A percentile compares a stretch with the other conserved stretches of the same genome.
Conservation (phyloP, 1,139 yeast species). For the Yamadazyma conglobata region DNA sequence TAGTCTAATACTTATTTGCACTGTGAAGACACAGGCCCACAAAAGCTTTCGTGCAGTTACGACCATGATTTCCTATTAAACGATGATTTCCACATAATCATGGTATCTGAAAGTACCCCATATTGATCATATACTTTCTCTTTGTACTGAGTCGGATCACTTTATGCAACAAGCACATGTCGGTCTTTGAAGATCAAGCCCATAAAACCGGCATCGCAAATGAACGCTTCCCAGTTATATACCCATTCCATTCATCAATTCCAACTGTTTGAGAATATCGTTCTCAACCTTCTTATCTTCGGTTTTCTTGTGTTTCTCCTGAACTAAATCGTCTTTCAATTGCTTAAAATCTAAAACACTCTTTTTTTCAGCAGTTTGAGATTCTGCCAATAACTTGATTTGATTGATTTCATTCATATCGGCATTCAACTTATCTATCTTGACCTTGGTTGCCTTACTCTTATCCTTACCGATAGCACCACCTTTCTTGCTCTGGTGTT, state of each 20-base stretch:
- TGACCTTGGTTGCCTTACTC: constrained; percentile 34
- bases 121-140: too few relatives aligned
- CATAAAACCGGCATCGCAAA: too few relatives aligned
- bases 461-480: constrained; percentile 16
- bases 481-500: constrained; percentile 10
- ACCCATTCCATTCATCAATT: constrained; percentile 51
- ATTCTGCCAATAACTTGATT: constrained; percentile 22
- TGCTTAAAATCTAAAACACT: constrained; percentile 31
- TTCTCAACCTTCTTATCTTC: constrained; percentile 44
- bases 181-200: too few relatives aligned
- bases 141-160: too few relatives aligned
- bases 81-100: too few relatives aligned
- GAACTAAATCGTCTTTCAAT: constrained; percentile 40
- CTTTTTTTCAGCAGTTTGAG: constrained; percentile 13
- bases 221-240: too few relatives aligned
- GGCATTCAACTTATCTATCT: constrained; percentile 44
- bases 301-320: constrained; percentile 34
- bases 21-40: too few relatives aligned
- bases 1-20: too few relatives aligned
- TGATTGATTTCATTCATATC: constrained; percentile 35
- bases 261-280: constrained; percentile 56
- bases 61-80: too few relatives aligned
- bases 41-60: too few relatives aligned
- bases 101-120: too few relatives aligned
- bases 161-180: too few relatives aligned